A percentile compares a stretch with the other conserved stretches of the same genome.
Evolutionary conservation across 495 filamentous ascomycete genomes (phyloP).

Genomic region (Xylaria scruposa): DNA sequence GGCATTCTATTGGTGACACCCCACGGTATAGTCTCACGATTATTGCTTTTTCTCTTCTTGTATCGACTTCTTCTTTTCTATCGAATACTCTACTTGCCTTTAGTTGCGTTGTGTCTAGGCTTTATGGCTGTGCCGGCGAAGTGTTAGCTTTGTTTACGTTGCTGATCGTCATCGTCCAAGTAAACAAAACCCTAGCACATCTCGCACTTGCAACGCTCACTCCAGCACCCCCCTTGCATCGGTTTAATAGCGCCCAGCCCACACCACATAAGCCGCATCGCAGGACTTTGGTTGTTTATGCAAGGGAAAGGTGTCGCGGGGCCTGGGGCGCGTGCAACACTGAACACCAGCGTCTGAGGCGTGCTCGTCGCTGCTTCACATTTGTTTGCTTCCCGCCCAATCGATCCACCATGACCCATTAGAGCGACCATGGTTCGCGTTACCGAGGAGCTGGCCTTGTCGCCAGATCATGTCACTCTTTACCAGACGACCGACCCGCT

Average conservation of each 20-base stretch:
- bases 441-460: conserved; percentile 68
- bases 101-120: not conserved
- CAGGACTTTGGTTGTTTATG: conserved; percentile 19
- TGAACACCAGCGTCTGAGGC: conserved; percentile 17
- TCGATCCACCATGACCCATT: conserved; percentile 46
- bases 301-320: conserved; percentile 5
- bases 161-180: conserved; percentile 12
- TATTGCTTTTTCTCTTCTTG: conserved; percentile 24
- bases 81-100: not conserved
- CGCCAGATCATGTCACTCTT: conserved; percentile 76
- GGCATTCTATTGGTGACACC: conserved; percentile 19
- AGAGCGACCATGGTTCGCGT: conserved; percentile 70
- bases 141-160: conserved; percentile 23
- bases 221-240: not conserved
- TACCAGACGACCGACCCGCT: conserved; percentile 82
- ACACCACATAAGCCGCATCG: conserved; percentile 24
- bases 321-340: conserved; percentile 17
- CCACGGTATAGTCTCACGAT: conserved; percentile 24
- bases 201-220: conserved; percentile 10
- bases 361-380: conserved; percentile 16
- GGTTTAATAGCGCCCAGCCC: conserved; percentile 8
- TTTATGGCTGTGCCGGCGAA: not conserved
- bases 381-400: conserved; percentile 33
- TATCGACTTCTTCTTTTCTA: conserved; percentile 6
- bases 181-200: conserved; percentile 27